phyloP scores from a whole-genome alignment of 768 basidiomycete genomes.

The Rhodocollybia butyracea region DNA sequence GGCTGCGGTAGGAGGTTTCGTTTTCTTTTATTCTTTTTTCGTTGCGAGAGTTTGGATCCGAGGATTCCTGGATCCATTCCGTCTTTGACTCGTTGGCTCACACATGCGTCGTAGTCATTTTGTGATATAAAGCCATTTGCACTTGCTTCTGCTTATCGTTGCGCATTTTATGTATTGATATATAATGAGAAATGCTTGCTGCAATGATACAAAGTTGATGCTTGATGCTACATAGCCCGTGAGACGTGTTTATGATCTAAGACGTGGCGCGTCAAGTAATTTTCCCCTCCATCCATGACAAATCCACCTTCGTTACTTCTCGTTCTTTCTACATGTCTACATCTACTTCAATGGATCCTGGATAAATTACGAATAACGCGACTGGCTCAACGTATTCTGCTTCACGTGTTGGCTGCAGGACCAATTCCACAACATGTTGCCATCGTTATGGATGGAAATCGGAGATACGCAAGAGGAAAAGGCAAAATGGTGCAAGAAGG shows the following conservation, averaged over 20 bases:
- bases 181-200: too few species aligned
- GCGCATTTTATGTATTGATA: too few species aligned
- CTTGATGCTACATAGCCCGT: background rate
- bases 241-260: background rate
- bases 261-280: background rate
- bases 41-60: too few species aligned
- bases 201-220: too few species aligned
- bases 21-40: too few species aligned
- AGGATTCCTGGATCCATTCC: too few species aligned
- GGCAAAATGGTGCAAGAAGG: slow-evolving; percentile 71
- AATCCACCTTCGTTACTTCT: background rate
- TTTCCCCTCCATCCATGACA: background rate
- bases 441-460: slow-evolving; percentile 97
- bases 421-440: slow-evolving; percentile 89
- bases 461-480: slow-evolving; percentile 77
- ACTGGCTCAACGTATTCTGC: slow-evolving; percentile 42
- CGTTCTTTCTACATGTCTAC: background rate
- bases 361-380: background rate
- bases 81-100: too few species aligned
- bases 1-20: too few species aligned
- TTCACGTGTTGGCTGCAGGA: slow-evolving; percentile 71
- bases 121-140: too few species aligned
- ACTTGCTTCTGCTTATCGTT: too few species aligned
- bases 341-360: background rate
- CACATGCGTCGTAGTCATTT: too few species aligned